Base-by-base conservation (phyloP, 2,329 filamentous ascomycete species). In the Coniochaeta sp. region DNA sequence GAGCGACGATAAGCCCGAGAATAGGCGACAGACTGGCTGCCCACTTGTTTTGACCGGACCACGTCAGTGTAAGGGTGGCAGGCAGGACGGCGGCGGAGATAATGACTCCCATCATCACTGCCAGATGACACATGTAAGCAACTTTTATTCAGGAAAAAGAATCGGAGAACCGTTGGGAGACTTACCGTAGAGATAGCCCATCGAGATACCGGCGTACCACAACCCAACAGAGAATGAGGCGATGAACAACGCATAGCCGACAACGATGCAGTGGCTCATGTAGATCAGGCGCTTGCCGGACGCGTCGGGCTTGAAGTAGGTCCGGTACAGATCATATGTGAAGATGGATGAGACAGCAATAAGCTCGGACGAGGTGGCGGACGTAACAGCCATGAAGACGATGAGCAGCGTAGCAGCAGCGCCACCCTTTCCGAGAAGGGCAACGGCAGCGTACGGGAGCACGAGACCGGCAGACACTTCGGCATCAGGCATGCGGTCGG, bases 351-450 rank as follows among this genome's bases (percentile, higher is more conserved):
- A 93, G 1, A 96, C 90, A 2, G 92, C 90, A 61, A 96, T 93
- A 6, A 96, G 77, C 71, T 96, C 89, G 0, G 91, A 88, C 1
- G 89, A 93, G 64, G 89, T 89, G 0, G 91, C 89, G 1, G 86
- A 91, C 0, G 92, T 96, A 24, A 96, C 91, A 24, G 93, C 92
- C 86, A 96, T 91, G 78, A 96, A 96, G 59, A 96, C 82, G 64
- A 96, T 86, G 12, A 96, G 76, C 1, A 96, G 81, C 0, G 90
- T 91, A 0, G 86, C 90, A 1, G 87, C 84, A 1, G 91, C 92
- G 56, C 92, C 92, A 3, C 90, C 90, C 66, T 87, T 87, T 1
- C 92, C 93, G 7, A 96, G 82, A 9, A 97, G 75, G 0, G 90
- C 90, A 4, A 96, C 89, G 0, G 93, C 89, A 0, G 91, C 91